Conservation (phyloP, 768 basidiomycete species). For the Termitomyces bulborhizus region DNA sequence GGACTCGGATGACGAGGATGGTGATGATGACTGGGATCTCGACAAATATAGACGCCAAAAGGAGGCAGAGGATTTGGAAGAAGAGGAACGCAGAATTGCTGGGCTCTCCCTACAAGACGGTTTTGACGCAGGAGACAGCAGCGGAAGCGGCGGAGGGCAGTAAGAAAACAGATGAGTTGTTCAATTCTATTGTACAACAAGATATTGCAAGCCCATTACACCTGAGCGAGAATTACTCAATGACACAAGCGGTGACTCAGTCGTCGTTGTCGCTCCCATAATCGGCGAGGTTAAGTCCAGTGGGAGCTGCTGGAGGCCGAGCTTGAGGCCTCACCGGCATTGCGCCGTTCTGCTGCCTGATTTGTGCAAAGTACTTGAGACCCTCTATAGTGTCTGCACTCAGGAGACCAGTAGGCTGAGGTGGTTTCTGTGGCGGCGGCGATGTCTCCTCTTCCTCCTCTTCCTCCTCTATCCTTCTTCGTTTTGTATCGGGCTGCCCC, state of each 20-base stretch:
- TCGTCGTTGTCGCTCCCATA: slow-evolving; percentile 72
- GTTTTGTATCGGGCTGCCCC: slow-evolving; percentile 28
- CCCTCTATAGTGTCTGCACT: slow-evolving; percentile 84
- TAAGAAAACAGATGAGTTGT: slow-evolving; percentile 3
- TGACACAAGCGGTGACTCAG: background rate
- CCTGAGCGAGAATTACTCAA: background rate
- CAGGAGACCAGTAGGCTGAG: slow-evolving; percentile 54
- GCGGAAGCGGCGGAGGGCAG: slow-evolving; percentile 23
- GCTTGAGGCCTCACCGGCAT: slow-evolving; percentile 22
- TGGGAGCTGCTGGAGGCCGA: slow-evolving; percentile 25
- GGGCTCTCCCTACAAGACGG: slow-evolving; percentile 32
- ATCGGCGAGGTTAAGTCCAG: slow-evolving; percentile 58
- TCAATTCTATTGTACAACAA: slow-evolving; percentile 11
- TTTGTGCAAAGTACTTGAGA: slow-evolving; percentile 85
- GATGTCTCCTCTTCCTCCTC: slow-evolving; percentile 11
- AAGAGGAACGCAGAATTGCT: slow-evolving; percentile 48
- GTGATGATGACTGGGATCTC: slow-evolving; percentile 54
- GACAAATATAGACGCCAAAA: slow-evolving; percentile 54
- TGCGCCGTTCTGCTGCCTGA: slow-evolving; percentile 61
- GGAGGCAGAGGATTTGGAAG: slow-evolving; percentile 52
- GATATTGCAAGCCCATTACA: slow-evolving; percentile 4
- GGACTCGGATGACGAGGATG: slow-evolving; percentile 54
- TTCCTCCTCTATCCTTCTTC: slow-evolving; percentile 25
- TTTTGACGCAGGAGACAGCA: slow-evolving; percentile 21
- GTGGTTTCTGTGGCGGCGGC: slow-evolving; percentile 22